These are phyloP conservation scores for Fonsecaea nubica DNA, from an alignment of 2,329 filamentous ascomycete species.

Conservation along the genomic window DNA sequence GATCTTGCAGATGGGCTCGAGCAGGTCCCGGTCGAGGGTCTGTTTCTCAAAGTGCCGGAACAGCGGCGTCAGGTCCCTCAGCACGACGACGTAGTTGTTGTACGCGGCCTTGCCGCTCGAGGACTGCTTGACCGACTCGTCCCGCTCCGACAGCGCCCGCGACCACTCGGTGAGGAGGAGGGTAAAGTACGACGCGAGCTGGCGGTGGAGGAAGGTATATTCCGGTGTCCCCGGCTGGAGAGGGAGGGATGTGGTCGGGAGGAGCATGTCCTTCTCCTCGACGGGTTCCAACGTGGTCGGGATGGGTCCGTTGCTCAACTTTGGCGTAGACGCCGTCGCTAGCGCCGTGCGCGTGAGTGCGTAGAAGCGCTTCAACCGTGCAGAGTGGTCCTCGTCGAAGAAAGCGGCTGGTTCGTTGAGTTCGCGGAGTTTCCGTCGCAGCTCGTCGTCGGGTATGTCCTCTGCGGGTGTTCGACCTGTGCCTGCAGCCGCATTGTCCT, in stretches of 20 bases:
- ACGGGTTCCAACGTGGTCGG: constrained; percentile 82
- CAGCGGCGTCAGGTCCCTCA: constrained; percentile 85
- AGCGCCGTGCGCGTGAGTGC: constrained; percentile 57
- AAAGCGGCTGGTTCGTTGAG: constrained; percentile 75
- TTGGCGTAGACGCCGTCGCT: constrained; percentile 40
- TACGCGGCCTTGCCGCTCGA: constrained; percentile 81
- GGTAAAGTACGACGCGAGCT: constrained; percentile 93
- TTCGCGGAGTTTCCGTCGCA: constrained; percentile 70
- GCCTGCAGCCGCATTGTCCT: constrained; percentile 51
- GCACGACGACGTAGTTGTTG: constrained; percentile 83
- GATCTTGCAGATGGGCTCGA: constrained; percentile 87
- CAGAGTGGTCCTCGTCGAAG: constrained; percentile 80
- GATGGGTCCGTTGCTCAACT: constrained; percentile 74
- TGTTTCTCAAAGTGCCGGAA: constrained; percentile 87
- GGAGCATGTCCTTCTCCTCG: constrained; percentile 86
- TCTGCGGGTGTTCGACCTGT: constrained; percentile 52
- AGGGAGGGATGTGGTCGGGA: constrained; percentile 65
- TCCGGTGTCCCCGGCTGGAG: constrained; percentile 66
- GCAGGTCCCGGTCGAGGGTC: constrained; percentile 76
- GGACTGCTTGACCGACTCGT: constrained; percentile 68
- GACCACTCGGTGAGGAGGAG: constrained; percentile 94
- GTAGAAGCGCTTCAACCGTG: constrained; percentile 73
- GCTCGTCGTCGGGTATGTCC: constrained; percentile 60
- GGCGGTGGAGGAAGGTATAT: constrained; percentile 76
- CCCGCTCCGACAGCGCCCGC: constrained; percentile 69